Evolutionary conservation across 768 basidiomycete species (phyloP), one percentile per base, ranked within the genome.

Genomic region (Pleurotus salmoneostramineus): DNA sequence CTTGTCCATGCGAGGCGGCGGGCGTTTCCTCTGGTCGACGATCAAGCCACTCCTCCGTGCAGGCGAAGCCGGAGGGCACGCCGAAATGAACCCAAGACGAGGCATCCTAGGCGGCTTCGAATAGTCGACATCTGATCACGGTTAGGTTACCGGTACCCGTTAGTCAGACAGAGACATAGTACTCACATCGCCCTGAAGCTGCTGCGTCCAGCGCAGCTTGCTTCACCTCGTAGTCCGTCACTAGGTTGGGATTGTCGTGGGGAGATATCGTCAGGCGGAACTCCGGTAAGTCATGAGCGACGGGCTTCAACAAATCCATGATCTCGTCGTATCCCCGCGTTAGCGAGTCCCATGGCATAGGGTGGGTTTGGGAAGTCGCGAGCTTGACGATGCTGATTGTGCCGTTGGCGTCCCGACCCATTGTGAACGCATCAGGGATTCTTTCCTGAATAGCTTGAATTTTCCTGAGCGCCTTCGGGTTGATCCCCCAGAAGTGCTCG

Each of bases 401-500:
- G 6, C 67, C 65, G 8, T 66, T 64, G 5, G 50, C 49, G 14
- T 72, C 69, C 59, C 78, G 75, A 7, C 73, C 75, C 34, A 78
- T 63, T 0, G 75, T 77, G 57, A 70, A 78, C 5, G 76, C 68
- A 58, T 78, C 73, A 8, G 60, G 61, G 40, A 75, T 68, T 4
- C 58, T 69, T 60, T 77, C 77, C 71, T 73, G 72, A 0, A 72
- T 73, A 8, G 61, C 52, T 58, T 75, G 69, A 5, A 75, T 69
- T 11, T 57, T 59, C 40, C 69, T 73, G 33, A 79, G 61, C 36
- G 75, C 75, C 5, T 49, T 56, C 5, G 78, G 77, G 33, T 71
- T 63, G 61, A 95, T 74, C 1, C 82, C 76, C 85, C 88, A 93
- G 69, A 89, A 96, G 0, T 91, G 92, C 50, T 83, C 83, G 15